Percentiles rank a stretch among this genome's conserved stretches.
These are phyloP conservation scores for Pelargonium myrrhifolium DNA, from an alignment of 441 rosid species.

Conservation along the genomic window DNA sequence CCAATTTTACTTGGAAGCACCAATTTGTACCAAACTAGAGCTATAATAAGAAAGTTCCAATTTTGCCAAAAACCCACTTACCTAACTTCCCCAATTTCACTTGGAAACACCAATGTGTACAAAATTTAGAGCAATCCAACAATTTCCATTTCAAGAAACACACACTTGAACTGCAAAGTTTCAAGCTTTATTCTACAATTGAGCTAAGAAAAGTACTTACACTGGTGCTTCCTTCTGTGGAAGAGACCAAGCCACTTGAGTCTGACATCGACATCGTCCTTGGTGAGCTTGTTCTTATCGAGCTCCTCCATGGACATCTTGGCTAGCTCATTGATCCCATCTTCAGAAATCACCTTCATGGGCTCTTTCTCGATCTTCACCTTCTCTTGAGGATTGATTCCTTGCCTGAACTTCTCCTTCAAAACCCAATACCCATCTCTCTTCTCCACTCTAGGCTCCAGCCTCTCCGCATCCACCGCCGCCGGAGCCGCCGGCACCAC, in stretches of 20 bases:
- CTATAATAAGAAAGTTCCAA: background rate
- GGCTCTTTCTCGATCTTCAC: slow-evolving; percentile 80
- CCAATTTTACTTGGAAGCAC: too few species aligned
- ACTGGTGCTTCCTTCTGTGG: slow-evolving; percentile 80
- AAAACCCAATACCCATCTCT: slow-evolving; percentile 62
- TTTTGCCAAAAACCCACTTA: background rate
- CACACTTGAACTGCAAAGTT: background rate
- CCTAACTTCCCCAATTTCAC: background rate
- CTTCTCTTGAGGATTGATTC: slow-evolving; percentile 83
- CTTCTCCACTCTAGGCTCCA: slow-evolving; percentile 78
- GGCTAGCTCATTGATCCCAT: slow-evolving; percentile 61
- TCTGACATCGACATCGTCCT: slow-evolving; percentile 77
- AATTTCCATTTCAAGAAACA: background rate
- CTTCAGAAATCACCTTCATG: slow-evolving; percentile 72
- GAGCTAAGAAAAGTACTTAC: slow-evolving; percentile 34
- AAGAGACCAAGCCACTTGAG: slow-evolving; percentile 98
- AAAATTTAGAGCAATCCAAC: too few species aligned
- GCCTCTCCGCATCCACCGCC: slow-evolving; percentile 41
- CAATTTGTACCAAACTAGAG: too few species aligned
- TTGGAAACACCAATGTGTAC: background rate
- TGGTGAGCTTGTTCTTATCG: slow-evolving; percentile 44
- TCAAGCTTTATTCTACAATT: background rate
- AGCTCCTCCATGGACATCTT: slow-evolving; percentile 68
- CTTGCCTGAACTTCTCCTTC: slow-evolving; percentile 77
- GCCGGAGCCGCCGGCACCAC: slow-evolving; percentile 15